Evolutionary conservation across 192 early-diverging fungal species (phyloP).

Genomic region (Obelidium mucronatum): DNA sequence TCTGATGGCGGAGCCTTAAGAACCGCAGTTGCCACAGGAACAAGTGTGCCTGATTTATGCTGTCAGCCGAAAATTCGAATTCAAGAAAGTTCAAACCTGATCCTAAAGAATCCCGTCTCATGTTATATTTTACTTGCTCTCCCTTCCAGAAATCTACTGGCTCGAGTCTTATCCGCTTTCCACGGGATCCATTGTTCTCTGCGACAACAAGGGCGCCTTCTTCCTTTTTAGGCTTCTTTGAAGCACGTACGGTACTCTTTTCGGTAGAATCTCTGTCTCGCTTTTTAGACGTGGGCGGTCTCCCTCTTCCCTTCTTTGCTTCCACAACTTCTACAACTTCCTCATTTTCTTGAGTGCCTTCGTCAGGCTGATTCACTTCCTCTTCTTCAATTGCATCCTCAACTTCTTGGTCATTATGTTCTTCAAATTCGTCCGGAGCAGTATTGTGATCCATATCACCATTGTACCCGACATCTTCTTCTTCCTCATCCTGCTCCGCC

Average conservation of each 20-base stretch:
- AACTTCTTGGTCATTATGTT: background rate
- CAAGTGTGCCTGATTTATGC: conserved; percentile 21
- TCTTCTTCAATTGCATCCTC: conserved; percentile 7
- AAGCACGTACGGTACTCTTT: background rate
- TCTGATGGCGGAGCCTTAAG: background rate
- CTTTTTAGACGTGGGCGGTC: background rate
- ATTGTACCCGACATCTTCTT: background rate
- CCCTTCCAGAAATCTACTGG: conserved; percentile 51
- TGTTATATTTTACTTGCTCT: conserved; percentile 44
- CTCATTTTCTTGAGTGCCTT: background rate
- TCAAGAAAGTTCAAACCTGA: background rate
- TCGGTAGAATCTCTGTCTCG: background rate
- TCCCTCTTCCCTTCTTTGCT: background rate
- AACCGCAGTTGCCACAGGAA: conserved; percentile 18
- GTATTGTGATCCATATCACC: background rate
- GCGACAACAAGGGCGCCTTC: background rate
- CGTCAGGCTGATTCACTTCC: background rate
- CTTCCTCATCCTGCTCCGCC: background rate
- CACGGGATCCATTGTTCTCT: conserved; percentile 26
- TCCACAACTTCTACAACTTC: conserved; percentile 24
- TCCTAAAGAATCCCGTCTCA: conserved; percentile 24
- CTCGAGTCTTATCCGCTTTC: conserved; percentile 36
- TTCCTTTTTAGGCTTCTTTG: background rate
- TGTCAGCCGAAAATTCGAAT: background rate
- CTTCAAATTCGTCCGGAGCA: conserved; percentile 2